A percentile compares a stretch with the other conserved stretches of the same genome.
Conservation (phyloP, 1,284 basidiomycete genomes). For the Xanthoconium separans region DNA sequence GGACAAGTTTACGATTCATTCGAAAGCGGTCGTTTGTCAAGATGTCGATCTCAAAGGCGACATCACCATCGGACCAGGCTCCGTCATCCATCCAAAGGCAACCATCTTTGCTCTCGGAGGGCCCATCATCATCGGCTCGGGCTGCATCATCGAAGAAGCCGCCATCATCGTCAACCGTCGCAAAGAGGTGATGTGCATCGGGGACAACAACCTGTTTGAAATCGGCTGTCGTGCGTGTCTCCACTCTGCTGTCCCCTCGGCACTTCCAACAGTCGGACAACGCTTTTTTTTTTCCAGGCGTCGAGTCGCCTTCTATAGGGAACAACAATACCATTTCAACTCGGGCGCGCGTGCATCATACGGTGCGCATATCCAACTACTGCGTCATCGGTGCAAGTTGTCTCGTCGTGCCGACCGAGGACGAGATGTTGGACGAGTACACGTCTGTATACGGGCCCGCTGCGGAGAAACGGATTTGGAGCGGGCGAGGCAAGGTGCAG, state of each 20-base stretch:
- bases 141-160: conserved; percentile 91
- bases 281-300: conserved; percentile 46
- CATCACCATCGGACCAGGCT: conserved; percentile 87
- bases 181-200: conserved; percentile 87
- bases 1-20: conserved; percentile 77
- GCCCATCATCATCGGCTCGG: conserved; percentile 82
- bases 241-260: too few relatives aligned
- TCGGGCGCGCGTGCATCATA: conserved; percentile 75
- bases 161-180: conserved; percentile 85
- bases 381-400: conserved; percentile 84
- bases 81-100: conserved; percentile 92
- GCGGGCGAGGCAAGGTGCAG: conserved; percentile 80
- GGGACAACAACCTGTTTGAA: conserved; percentile 91
- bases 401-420: conserved; percentile 69
- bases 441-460: conserved; percentile 82
- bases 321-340: conserved; percentile 84
- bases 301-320: conserved; percentile 83
- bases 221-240: conserved; percentile 77
- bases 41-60: conserved; percentile 89
- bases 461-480: conserved; percentile 77
- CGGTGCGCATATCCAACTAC: conserved; percentile 72
- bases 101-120: conserved; percentile 87
- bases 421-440: conserved; percentile 79
- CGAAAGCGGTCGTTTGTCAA: conserved; percentile 81
- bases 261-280: not conserved